Evolutionary conservation across 306 rosid species (phyloP).

Genomic region (Boehmeria nivea): DNA sequence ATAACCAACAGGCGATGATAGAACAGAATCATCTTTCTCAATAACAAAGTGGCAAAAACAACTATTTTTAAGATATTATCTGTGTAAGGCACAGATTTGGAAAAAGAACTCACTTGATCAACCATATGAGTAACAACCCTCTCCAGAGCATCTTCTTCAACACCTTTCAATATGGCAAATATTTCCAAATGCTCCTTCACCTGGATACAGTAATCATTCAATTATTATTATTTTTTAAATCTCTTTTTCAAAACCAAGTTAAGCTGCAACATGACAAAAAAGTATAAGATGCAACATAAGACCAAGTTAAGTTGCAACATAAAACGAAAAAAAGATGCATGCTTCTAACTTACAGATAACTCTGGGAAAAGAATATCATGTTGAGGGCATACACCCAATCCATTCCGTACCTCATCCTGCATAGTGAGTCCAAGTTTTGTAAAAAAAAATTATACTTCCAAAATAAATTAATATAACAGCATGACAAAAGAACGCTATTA

Average conservation of each 20-base stretch:
- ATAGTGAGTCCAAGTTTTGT: constrained; percentile 11
- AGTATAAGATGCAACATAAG: too few species aligned
- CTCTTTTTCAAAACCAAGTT: background rate
- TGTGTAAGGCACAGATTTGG: constrained; percentile 4
- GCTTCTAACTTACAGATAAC: constrained; percentile 63
- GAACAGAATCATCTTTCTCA: background rate
- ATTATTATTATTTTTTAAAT: background rate
- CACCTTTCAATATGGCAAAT: constrained; percentile 84
- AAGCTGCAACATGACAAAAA: constrained; percentile 12
- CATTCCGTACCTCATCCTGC: constrained; percentile 94
- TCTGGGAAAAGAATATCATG: constrained; percentile 90
- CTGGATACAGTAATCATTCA: constrained; percentile 33
- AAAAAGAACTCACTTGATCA: constrained; percentile 66
- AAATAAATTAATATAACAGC: too few species aligned
- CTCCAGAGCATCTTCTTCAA: constrained; percentile 58
- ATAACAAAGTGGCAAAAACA: background rate
- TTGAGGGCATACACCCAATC: constrained; percentile 95
- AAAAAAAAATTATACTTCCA: too few species aligned
- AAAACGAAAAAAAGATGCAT: constrained; percentile 9
- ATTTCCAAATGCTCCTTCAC: constrained; percentile 94
- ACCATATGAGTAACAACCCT: constrained; percentile 64
- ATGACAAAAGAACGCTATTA: too few species aligned
- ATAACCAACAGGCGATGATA: background rate
- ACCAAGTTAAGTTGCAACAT: too few species aligned
- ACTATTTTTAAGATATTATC: background rate